A percentile compares a stretch with the other conserved stretches of the same genome.
Evolutionary conservation across 2,329 filamentous ascomycete genomes (phyloP).

Genomic region (Claviceps spartinae): DNA sequence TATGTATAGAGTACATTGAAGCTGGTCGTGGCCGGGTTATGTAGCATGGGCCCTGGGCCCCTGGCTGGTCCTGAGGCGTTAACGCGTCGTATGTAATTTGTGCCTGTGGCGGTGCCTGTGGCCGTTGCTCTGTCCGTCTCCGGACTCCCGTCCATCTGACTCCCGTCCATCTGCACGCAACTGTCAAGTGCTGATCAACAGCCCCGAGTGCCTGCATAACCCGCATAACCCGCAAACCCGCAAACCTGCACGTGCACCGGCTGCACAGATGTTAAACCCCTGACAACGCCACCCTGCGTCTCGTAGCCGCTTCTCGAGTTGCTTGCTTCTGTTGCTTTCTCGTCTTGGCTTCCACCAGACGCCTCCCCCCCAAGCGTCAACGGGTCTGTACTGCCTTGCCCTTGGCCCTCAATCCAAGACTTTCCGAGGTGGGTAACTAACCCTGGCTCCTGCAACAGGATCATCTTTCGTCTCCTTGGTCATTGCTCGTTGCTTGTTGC

Average conservation of each 20-base stretch:
- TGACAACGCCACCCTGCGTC: conserved; percentile 5
- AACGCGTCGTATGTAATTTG: too few species aligned
- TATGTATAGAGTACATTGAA: too few species aligned
- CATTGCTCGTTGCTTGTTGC: background rate
- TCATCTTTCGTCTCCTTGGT: background rate
- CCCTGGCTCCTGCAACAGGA: conserved; percentile 1
- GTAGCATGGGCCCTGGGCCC: too few species aligned
- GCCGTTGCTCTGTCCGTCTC: background rate
- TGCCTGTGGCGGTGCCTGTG: too few species aligned
- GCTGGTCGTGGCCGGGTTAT: too few species aligned
- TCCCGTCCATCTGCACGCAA: background rate
- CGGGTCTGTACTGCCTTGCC: background rate
- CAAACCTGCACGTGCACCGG: background rate
- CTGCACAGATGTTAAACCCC: conserved; percentile 1
- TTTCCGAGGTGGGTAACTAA: background rate
- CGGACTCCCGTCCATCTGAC: background rate
- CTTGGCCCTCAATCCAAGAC: background rate
- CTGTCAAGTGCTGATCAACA: background rate
- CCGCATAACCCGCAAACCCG: too few species aligned
- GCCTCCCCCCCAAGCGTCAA: background rate
- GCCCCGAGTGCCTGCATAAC: too few species aligned
- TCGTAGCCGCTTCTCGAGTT: background rate
- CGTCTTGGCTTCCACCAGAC: too few species aligned
- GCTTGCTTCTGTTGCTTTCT: too few species aligned
- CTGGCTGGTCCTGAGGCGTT: too few species aligned